Evolutionary conservation across 352 stramenopile genomes (phyloP), one percentile per base, ranked within the genome.

Genomic region (Pythium brachiatum): DNA sequence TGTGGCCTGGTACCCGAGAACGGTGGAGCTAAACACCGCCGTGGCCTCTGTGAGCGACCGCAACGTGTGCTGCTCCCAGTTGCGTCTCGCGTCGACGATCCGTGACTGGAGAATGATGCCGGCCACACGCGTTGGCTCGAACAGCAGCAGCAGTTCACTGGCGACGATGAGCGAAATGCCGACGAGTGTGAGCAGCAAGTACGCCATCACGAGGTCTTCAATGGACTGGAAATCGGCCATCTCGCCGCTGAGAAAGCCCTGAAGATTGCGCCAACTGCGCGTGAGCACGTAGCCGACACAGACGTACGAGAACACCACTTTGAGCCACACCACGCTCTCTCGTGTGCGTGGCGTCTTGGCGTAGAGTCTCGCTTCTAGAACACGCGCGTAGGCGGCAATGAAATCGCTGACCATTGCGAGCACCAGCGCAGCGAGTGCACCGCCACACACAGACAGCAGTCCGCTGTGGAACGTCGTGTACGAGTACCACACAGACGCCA

Each of bases 121-220:
- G 27, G 68, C 73, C 23, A 69, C 66, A 6, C 86, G 69, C 16
- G 86, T 91, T 0, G 83, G 80, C 16, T 74, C 71, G 57, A 86
- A 94, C 16, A 92, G 52, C 23, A 92, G 68, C 53, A 94, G 61
- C 34, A 92, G 59, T 48, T 94, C 80, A 64, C 86, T 92, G 21
- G 81, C 79, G 39, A 94, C 74, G 31, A 93, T 86, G 12, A 92
- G 68, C 36, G 82, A 92, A 8, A 89, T 69, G 3, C 83, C 82
- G 8, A 93, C 79, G 1, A 94, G 74, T 9, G 78, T 89, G 27
- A 86, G 90, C 26, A 92, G 57, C 41, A 92, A 39, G 50, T 83
- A 94, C 47, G 83, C 81, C 47, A 87, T 82, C 32, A 86, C 81
- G 12, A 91, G 58, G 47, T 88, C 77, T 46, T 89, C 79, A 29